phyloP scores from a whole-genome alignment of 495 filamentous ascomycete species.

The Clohesyomyces aquaticus region DNA sequence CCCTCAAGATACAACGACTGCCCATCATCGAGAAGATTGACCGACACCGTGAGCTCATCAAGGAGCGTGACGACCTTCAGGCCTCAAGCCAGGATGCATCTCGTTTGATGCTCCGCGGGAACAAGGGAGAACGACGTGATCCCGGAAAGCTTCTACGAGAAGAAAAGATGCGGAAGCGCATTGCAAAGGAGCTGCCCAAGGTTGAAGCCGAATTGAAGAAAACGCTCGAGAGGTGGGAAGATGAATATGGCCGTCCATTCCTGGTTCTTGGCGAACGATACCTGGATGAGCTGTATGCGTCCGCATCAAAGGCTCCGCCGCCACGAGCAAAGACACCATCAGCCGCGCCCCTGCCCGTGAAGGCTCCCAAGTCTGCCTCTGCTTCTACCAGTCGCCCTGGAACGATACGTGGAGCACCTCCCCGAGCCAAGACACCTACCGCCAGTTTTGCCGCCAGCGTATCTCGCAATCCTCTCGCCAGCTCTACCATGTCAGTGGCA shows the following conservation, averaged over 20 bases:
- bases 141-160: slow-evolving; percentile 92
- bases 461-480: slow-evolving; percentile 59
- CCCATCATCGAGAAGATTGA: slow-evolving; percentile 82
- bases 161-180: slow-evolving; percentile 97
- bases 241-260: slow-evolving; percentile 91
- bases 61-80: slow-evolving; percentile 85
- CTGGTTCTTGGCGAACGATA: slow-evolving; percentile 90
- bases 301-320: slow-evolving; percentile 63
- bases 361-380: slow-evolving; percentile 50
- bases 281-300: slow-evolving; percentile 71
- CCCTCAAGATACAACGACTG: slow-evolving; percentile 82
- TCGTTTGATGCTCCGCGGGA: slow-evolving; percentile 82
- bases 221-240: slow-evolving; percentile 83
- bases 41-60: slow-evolving; percentile 78
- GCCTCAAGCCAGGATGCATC: slow-evolving; percentile 91
- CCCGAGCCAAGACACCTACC: slow-evolving; percentile 68
- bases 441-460: slow-evolving; percentile 52
- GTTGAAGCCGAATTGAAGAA: slow-evolving; percentile 80
- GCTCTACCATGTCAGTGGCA: slow-evolving; percentile 44
- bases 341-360: slow-evolving; percentile 46
- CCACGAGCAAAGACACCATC: slow-evolving; percentile 68
- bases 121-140: slow-evolving; percentile 88
- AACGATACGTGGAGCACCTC: slow-evolving; percentile 57
- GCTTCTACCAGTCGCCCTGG: slow-evolving; percentile 51
- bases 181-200: slow-evolving; percentile 93